These are phyloP conservation scores for Mycena epipterygia DNA, from an alignment of 768 basidiomycete species.

Conservation along the genomic window DNA sequence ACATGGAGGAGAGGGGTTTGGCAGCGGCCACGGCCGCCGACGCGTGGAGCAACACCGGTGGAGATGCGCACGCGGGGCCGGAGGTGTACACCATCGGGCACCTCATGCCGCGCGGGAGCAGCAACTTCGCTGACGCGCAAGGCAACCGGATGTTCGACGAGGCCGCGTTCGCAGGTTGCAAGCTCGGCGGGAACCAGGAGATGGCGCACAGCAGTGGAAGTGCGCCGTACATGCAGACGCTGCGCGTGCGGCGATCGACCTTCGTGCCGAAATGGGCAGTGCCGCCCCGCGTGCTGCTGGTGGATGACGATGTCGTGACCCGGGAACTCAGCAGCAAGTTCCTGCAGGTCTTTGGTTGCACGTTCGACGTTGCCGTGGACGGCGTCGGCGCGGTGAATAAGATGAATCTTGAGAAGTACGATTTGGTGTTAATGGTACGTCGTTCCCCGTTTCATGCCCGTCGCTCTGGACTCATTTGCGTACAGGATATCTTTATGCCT, in stretches of 20 bases:
- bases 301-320: constrained; percentile 97
- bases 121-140: too few relatives aligned
- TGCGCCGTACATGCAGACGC: constrained; percentile 58
- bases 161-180: too few relatives aligned
- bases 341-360: constrained; percentile 94
- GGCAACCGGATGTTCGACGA: too few relatives aligned
- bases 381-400: constrained; percentile 92
- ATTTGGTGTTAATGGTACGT: constrained; percentile 93
- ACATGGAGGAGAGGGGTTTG: too few relatives aligned
- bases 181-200: too few relatives aligned
- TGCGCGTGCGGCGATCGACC: constrained; percentile 79
- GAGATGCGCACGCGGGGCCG: too few relatives aligned
- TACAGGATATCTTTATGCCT: constrained; percentile 94
- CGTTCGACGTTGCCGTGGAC: constrained; percentile 93
- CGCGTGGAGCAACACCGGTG: too few relatives aligned
- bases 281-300: constrained; percentile 90
- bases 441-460: constrained; percentile 17
- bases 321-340: constrained; percentile 91
- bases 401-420: constrained; percentile 97
- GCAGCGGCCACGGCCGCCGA: too few relatives aligned
- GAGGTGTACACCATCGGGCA: too few relatives aligned
- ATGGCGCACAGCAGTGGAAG: too few relatives aligned
- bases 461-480: neutral
- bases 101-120: too few relatives aligned
- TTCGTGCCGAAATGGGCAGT: constrained; percentile 93